Conservation (phyloP, 169 alveolate genomes). For the Plasmodium coatneyi region DNA sequence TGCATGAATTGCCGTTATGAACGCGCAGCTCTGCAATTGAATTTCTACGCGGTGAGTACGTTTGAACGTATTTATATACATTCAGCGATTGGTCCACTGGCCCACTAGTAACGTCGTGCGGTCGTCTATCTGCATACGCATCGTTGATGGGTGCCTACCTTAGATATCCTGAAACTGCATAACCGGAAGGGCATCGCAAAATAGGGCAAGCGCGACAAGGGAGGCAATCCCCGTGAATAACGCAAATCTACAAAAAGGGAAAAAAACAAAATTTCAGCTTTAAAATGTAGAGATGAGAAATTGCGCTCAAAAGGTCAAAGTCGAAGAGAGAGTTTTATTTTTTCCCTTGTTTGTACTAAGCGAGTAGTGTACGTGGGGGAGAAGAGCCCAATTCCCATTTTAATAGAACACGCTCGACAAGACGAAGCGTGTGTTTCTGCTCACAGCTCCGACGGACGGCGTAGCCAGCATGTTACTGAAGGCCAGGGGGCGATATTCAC, state of each 20-base stretch:
- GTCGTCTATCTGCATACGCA: background rate
- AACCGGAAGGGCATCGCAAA: background rate
- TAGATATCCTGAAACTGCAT: background rate
- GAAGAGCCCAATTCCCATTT: background rate
- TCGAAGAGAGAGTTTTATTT: background rate
- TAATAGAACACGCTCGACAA: background rate
- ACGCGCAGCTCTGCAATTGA: background rate
- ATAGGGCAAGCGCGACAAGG: background rate
- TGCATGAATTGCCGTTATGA: background rate
- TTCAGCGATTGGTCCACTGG: background rate
- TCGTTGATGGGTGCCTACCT: background rate
- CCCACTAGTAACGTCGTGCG: background rate
- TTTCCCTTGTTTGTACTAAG: background rate
- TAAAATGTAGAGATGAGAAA: background rate
- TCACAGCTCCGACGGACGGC: background rate
- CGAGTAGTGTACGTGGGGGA: background rate
- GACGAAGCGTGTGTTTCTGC: background rate
- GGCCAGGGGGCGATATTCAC: background rate
- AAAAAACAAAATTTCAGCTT: background rate
- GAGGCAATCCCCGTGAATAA: background rate
- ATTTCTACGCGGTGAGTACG: background rate
- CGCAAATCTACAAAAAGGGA: background rate
- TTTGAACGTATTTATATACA: background rate
- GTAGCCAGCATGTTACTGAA: constrained; percentile 2
- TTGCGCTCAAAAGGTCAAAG: background rate